phyloP scores from a whole-genome alignment of 768 basidiomycete species.

The Calvatia gigantea region DNA sequence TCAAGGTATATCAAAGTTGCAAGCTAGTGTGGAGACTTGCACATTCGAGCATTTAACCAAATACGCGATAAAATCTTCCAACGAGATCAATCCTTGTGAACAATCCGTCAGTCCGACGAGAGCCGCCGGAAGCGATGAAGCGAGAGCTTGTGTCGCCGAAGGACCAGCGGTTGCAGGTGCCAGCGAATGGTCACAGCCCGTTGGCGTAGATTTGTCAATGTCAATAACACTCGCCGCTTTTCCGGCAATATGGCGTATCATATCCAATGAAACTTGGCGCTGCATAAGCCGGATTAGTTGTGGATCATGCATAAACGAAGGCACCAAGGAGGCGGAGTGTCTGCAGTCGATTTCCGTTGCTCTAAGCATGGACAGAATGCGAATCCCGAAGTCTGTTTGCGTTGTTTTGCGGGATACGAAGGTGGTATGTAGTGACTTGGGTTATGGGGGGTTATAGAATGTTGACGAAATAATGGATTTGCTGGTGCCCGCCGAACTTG shows the following conservation, averaged over 20 bases:
- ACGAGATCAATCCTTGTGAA: slow-evolving; percentile 41
- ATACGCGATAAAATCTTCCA: slow-evolving; percentile 82
- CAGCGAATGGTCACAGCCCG: neutral
- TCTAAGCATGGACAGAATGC: neutral
- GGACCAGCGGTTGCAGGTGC: neutral
- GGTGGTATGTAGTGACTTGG: no score
- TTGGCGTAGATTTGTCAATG: slow-evolving; percentile 47
- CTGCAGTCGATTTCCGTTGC: slow-evolving; percentile 23
- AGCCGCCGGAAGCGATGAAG: slow-evolving; percentile 52
- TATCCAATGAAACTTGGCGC: slow-evolving; percentile 74
- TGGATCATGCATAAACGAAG: slow-evolving; percentile 72
- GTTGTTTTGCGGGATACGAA: no score
- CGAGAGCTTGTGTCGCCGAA: slow-evolving; percentile 32
- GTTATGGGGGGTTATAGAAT: slow-evolving; percentile 29
- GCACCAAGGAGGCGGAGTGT: slow-evolving; percentile 82
- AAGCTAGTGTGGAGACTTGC: slow-evolving; percentile 85
- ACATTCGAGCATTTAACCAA: slow-evolving; percentile 83
- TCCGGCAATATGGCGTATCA: slow-evolving; percentile 83
- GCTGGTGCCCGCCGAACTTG: slow-evolving; percentile 11
- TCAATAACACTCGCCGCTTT: slow-evolving; percentile 74
- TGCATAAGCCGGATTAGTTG: slow-evolving; percentile 77
- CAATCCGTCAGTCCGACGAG: neutral
- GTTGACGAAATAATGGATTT: slow-evolving; percentile 17
- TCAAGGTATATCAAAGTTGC: slow-evolving; percentile 91
- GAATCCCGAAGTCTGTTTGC: neutral